Percentiles rank a stretch among this genome's conserved stretches.
phyloP scores from a whole-genome alignment of 129 eudicot species.

The Centella asiatica region DNA sequence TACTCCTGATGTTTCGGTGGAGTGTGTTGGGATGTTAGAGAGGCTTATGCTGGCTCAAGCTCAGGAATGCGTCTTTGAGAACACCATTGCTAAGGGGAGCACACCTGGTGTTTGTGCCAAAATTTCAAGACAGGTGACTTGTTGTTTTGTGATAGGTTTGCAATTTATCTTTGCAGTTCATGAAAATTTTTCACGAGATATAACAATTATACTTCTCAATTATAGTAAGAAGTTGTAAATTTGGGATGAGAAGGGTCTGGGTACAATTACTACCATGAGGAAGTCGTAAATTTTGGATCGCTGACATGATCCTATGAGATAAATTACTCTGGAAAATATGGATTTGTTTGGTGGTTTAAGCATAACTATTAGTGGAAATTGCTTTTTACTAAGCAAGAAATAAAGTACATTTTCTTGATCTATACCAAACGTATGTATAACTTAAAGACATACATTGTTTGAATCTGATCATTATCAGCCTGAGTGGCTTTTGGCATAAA shows the following conservation, averaged over 20 bases:
- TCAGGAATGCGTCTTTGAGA: constrained; percentile 92
- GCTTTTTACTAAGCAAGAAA: background rate
- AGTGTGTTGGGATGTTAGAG: constrained; percentile 97
- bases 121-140: constrained; percentile 78
- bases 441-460: background rate
- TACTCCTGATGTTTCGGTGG: constrained; percentile 74
- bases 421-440: too few relatives aligned
- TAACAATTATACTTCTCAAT: too few relatives aligned
- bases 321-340: background rate
- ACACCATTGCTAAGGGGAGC: constrained; percentile 85
- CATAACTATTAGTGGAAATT: background rate
- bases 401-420: too few relatives aligned
- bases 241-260: too few relatives aligned
- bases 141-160: background rate
- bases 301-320: too few relatives aligned
- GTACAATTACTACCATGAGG: too few relatives aligned
- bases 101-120: constrained; percentile 85
- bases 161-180: background rate
- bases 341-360: background rate
- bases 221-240: too few relatives aligned
- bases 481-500: background rate
- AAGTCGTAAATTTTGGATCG: too few relatives aligned
- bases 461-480: background rate
- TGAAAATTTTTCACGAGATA: too few relatives aligned
- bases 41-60: constrained; percentile 99